A percentile compares a stretch with the other conserved stretches of the same genome.
Conservation (phyloP, 208 protist species). For the Leishmania braziliensis region DNA sequence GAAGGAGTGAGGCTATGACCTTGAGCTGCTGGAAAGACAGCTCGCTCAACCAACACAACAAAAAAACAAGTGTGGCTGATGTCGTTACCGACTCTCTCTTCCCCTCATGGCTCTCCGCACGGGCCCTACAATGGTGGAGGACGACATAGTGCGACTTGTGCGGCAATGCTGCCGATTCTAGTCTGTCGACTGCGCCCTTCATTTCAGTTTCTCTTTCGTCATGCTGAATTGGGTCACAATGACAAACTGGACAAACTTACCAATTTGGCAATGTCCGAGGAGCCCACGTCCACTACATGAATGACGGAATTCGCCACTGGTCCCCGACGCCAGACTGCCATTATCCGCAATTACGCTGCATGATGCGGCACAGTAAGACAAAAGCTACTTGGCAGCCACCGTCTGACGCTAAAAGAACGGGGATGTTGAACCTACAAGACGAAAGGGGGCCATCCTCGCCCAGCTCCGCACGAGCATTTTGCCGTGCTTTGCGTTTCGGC, state of each 20-base stretch:
- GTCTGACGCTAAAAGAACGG: neutral
- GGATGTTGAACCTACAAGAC: neutral
- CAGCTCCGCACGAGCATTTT: neutral
- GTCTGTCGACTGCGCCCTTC: neutral
- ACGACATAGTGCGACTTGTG: neutral
- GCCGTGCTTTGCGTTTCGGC: neutral
- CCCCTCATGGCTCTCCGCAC: neutral
- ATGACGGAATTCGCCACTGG: neutral
- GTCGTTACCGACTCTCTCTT: neutral
- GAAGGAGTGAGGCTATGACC: neutral
- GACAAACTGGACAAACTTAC: neutral
- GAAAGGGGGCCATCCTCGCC: neutral
- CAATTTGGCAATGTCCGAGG: neutral
- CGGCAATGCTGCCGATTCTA: neutral
- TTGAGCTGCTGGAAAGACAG: neutral
- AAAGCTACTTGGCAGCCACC: neutral
- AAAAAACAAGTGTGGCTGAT: neutral
- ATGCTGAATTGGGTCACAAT: neutral
- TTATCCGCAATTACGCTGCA: neutral
- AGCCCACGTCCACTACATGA: neutral
- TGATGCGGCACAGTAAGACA: neutral
- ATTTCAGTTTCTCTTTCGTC: neutral
- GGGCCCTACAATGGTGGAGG: neutral
- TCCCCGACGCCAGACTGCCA: neutral
- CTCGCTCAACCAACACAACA: too few relatives aligned